phyloP scores from a whole-genome alignment of 2,329 filamentous ascomycete genomes.

The Arthrobotrys megalospora region DNA sequence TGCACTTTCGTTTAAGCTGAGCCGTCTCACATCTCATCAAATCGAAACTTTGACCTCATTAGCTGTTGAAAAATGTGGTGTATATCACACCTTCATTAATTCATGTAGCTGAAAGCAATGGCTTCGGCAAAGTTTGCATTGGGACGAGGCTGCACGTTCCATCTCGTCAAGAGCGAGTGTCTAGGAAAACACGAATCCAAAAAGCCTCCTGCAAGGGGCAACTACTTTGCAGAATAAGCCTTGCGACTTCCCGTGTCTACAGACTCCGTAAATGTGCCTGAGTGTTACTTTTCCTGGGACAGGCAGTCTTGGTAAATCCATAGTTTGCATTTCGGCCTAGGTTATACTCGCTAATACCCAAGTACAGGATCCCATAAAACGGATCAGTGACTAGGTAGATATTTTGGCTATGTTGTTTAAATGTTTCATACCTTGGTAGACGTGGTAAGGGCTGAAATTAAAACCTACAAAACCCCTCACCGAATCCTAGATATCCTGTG shows the following conservation, averaged over 20 bases:
- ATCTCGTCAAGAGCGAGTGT: constrained; percentile 15
- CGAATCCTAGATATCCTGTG: neutral
- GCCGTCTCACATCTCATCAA: constrained; percentile 29
- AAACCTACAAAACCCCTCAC: constrained; percentile 50
- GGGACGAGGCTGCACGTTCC: neutral
- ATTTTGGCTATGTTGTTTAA: constrained; percentile 55
- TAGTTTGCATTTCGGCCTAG: neutral
- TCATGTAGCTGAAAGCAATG: constrained; percentile 1
- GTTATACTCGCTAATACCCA: constrained; percentile 19
- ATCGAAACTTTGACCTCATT: constrained; percentile 23
- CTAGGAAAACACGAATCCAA: neutral
- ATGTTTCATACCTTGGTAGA: constrained; percentile 50
- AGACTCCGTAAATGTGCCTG: constrained; percentile 11
- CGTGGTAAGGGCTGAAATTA: constrained; percentile 44
- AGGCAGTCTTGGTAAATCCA: constrained; percentile 15
- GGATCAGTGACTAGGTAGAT: constrained; percentile 8
- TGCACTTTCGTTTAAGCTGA: constrained; percentile 21
- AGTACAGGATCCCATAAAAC: constrained; percentile 4
- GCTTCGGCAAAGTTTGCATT: constrained; percentile 36
- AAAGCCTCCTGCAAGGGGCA: constrained; percentile 59
- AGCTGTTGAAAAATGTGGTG: constrained; percentile 20
- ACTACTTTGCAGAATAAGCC: constrained; percentile 28
- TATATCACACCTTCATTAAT: constrained; percentile 36
- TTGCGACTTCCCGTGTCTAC: constrained; percentile 33
- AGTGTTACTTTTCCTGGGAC: constrained; percentile 29